Evolutionary conservation across 495 filamentous ascomycete genomes (phyloP).

Genomic region (Viridothelium virens): DNA sequence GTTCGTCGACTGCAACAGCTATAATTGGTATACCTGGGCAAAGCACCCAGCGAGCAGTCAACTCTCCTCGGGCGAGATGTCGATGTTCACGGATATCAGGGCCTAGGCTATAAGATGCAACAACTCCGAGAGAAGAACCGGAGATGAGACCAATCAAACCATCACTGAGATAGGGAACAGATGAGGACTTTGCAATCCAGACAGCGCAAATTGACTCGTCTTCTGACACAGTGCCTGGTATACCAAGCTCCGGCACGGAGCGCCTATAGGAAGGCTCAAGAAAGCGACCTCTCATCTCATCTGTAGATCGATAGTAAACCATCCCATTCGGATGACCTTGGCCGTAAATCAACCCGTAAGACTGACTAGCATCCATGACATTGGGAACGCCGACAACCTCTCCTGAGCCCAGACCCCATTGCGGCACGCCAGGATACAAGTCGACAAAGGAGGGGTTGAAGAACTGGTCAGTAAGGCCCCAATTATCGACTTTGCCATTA

Average conservation of each 20-base stretch:
- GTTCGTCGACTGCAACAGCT: slow-evolving; percentile 74
- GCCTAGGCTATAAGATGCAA: slow-evolving; percentile 74
- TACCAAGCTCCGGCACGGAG: slow-evolving; percentile 51
- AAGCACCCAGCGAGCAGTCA: slow-evolving; percentile 79
- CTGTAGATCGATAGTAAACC: slow-evolving; percentile 62
- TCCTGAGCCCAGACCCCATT: slow-evolving; percentile 70
- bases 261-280: slow-evolving; percentile 47
- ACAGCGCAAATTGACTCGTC: slow-evolving; percentile 62
- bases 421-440: slow-evolving; percentile 60
- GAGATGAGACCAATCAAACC: slow-evolving; percentile 73
- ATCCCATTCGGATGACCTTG: slow-evolving; percentile 77
- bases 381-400: slow-evolving; percentile 70
- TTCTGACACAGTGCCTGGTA: slow-evolving; percentile 58
- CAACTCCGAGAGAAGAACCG: slow-evolving; percentile 78
- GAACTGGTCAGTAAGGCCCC: slow-evolving; percentile 70
- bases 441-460: slow-evolving; percentile 69
- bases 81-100: slow-evolving; percentile 56
- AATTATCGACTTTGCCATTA: slow-evolving; percentile 69
- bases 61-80: slow-evolving; percentile 56
- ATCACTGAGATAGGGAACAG: slow-evolving; percentile 62
- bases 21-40: slow-evolving; percentile 91
- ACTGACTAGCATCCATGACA: slow-evolving; percentile 79
- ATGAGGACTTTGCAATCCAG: slow-evolving; percentile 83
- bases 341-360: slow-evolving; percentile 73
- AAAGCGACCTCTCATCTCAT: slow-evolving; percentile 74